A percentile compares a stretch with the other conserved stretches of the same genome.
Conservation (phyloP, 164 flowering plant genomes). For the Brasenia schreberi region DNA sequence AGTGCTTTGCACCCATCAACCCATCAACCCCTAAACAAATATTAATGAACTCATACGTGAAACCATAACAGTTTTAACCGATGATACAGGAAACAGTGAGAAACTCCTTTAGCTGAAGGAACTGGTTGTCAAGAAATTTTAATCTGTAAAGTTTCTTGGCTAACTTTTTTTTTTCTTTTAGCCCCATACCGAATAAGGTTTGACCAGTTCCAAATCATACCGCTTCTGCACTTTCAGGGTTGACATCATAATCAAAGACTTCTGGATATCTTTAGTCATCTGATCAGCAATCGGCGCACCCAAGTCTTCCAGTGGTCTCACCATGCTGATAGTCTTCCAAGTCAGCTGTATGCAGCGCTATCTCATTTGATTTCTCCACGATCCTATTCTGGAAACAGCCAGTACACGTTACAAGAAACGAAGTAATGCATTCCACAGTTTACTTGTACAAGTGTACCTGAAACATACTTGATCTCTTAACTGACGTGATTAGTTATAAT, state of each 20-base stretch:
- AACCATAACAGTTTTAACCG: not conserved
- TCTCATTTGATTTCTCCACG: constrained; percentile 40
- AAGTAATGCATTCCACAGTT: not conserved
- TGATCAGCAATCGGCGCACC: constrained; percentile 53
- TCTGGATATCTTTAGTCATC: constrained; percentile 61
- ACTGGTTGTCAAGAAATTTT: not conserved
- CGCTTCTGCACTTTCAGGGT: constrained; percentile 48
- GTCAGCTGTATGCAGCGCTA: constrained; percentile 57
- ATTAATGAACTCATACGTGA: not conserved
- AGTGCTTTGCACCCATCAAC: not conserved
- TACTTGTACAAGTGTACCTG: not conserved
- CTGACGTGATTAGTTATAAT: not conserved
- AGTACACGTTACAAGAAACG: not conserved
- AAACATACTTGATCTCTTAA: not conserved
- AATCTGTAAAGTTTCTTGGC: not conserved
- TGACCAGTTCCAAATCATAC: constrained; percentile 4
- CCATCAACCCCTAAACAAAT: not conserved
- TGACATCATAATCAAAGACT: constrained; percentile 48
- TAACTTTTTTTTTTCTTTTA: not conserved
- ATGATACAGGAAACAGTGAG: not conserved
- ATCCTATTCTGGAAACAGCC: constrained; percentile 21
- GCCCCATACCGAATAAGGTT: not conserved
- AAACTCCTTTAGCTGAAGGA: not conserved
- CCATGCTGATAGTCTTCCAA: constrained; percentile 49
- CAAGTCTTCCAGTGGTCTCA: constrained; percentile 70